phyloP scores from a whole-genome alignment of 192 early-diverging fungal species.

The Rhizoclosmatium globosum region DNA sequence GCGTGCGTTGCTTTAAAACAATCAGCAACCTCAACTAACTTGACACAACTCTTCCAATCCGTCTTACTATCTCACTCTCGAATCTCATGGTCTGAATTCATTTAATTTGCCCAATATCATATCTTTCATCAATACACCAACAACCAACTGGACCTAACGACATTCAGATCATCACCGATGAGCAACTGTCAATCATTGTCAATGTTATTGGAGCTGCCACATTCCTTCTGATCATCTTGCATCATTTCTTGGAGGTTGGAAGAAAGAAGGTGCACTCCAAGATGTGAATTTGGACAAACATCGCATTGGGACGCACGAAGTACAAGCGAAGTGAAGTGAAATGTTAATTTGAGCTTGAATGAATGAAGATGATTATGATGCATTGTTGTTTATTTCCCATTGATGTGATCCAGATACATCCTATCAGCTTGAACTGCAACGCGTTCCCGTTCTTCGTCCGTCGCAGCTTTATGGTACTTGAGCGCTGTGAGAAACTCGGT shows the following conservation, averaged over 20 bases:
- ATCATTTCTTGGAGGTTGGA: conserved; percentile 35
- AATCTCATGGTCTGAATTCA: background rate
- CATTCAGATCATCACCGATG: conserved; percentile 32
- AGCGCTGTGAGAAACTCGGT: background rate
- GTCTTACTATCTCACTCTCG: background rate
- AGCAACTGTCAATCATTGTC: conserved; percentile 33
- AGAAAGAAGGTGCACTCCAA: conserved; percentile 24
- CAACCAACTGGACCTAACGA: too few species aligned
- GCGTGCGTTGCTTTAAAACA: background rate
- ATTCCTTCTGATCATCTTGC: conserved; percentile 35
- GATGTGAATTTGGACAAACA: background rate
- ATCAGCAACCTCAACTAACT: background rate
- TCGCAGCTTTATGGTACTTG: background rate
- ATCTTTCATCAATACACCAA: background rate
- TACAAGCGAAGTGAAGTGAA: too few species aligned
- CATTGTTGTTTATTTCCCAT: too few species aligned
- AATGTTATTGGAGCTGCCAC: conserved; percentile 27
- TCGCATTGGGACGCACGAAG: too few species aligned
- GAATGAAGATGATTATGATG: too few species aligned
- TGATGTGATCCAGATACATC: too few species aligned
- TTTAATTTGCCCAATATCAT: background rate
- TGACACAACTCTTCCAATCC: too few species aligned
- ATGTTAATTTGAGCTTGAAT: too few species aligned
- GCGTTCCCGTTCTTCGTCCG: background rate
- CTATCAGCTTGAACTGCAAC: background rate